Evolutionary conservation across 129 eudicot genomes (phyloP), one percentile per base, ranked within the genome.

Genomic region (Helianthus tuberosus): DNA sequence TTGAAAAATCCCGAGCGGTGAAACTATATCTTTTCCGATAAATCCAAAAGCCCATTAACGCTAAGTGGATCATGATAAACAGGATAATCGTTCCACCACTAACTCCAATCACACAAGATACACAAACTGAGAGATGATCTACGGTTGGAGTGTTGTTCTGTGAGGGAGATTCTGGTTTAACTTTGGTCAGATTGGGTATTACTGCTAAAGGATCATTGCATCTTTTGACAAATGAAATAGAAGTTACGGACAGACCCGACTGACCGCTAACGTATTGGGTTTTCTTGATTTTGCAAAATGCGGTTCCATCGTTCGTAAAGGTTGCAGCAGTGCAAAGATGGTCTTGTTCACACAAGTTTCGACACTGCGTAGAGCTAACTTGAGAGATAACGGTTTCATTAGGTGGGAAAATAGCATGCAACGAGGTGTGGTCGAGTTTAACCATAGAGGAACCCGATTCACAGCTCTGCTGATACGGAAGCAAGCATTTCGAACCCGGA

Each of bases 181-280:
- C 51, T 44, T 81, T 81, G 49, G 78, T 82, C 3, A 68, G 1
- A 50, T 64, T 58, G 58, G 91, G 87, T n/a, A 81, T 25, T 8
- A 79, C 85, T 7, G 96, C 89, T 3, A 84, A 23, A 1, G 96
- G 96, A 71, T 86, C 91, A 10, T 63, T 81, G 48, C 96, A 89
- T 58, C 77, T 71, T 77, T 86, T 89, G 4, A 86, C 87, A 48
- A 69, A 86, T 6, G 96, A 86, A n/a, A 84, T 68, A 8, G 84
- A 72, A 43, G 38, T 59, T 47, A 84, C 51, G 11, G 89, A 76
- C 36, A 81, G 76, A 20, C 84, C 85, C 10, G 69, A 61, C 65
- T 79, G 75, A 64, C 96, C 96, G 55, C 89, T 75, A 39, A 82
- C 75, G 53, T 89, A 89, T 75, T 72, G 91, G 5, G 91, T 86